Evolutionary conservation across 2,329 filamentous ascomycete genomes (phyloP), one percentile per base, ranked within the genome.

Genomic region (Rugonectria rugulosa): DNA sequence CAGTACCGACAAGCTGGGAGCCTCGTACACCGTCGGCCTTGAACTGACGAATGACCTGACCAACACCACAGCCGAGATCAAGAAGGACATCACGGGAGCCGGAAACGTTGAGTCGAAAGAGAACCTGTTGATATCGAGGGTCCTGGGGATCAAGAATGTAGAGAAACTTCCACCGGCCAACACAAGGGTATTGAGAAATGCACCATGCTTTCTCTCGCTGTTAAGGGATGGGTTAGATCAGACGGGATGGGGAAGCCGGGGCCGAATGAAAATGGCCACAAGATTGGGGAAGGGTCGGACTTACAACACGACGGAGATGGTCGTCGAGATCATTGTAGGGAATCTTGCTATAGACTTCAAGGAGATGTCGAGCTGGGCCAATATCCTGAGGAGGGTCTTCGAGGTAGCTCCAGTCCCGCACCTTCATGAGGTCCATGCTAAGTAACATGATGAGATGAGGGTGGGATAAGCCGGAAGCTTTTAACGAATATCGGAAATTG

Each of bases 41-140:
- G 23, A 83, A 75, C 62, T 81, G 77, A n/a, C 80, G 76, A 24
- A 82, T 69, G 8, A 78, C 71, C 60, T 82, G 80, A 14, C 79
- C 81, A 31, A 83, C 71, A 53, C 80, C 78, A 62, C 80, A 83
- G 38, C 80, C 80, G 1, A 84, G 66, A 60, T 83, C 81, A 10
- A 82, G 72, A 11, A 82, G 71, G 5, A 71, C 70, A 51, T 78
- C 75, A 21, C 64, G 62, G 4, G 77, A 78, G 26, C 68, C 63
- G 14, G 71, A 66, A 23, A 73, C 66, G 12, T 70, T 74, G 27
- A 81, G 72, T 24, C 77, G 73, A 47, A 72, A 72, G 17, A 81
- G 70, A 8, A 75, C 76, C 41, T 75, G 68, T 44, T 73, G 75
- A 59, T 80, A 80, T 41, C 72, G 73, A 6, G 75, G 70, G 56